Evolutionary conservation across 257 asterid genomes (phyloP).

Genomic region (Plantago major): DNA sequence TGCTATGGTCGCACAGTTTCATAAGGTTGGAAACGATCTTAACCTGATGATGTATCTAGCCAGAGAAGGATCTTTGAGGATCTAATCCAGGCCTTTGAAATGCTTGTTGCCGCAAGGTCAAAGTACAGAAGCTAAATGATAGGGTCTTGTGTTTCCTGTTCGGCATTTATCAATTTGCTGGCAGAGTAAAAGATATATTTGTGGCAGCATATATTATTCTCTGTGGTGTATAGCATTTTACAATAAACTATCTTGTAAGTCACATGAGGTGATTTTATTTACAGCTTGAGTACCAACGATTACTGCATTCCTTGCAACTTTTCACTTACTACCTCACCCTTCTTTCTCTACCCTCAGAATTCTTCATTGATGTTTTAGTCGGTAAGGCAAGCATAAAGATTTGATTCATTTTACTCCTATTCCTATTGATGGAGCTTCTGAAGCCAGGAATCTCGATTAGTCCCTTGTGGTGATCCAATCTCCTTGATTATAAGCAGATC

Average conservation of each 20-base stretch:
- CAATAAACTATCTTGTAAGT: background rate
- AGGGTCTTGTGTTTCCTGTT: conserved; percentile 23
- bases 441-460: too few relatives aligned
- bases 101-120: background rate
- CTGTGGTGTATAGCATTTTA: background rate
- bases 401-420: too few relatives aligned
- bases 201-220: too few relatives aligned
- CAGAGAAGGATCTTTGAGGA: background rate
- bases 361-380: too few relatives aligned
- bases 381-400: too few relatives aligned
- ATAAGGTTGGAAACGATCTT: conserved; percentile 5
- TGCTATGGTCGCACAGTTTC: conserved; percentile 37
- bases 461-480: too few relatives aligned
- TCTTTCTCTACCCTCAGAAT: too few relatives aligned
- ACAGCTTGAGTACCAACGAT: background rate
- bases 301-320: background rate
- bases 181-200: background rate
- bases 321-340: background rate
- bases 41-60: background rate
- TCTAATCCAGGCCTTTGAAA: background rate
- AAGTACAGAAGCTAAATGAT: conserved; percentile 22
- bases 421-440: too few relatives aligned
- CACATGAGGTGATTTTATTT: background rate
- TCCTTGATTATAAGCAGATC: too few relatives aligned
- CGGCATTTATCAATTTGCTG: conserved; percentile 11